Base-by-base conservation (phyloP, 2,329 filamentous ascomycete species). In the Fusarium humuli region DNA sequence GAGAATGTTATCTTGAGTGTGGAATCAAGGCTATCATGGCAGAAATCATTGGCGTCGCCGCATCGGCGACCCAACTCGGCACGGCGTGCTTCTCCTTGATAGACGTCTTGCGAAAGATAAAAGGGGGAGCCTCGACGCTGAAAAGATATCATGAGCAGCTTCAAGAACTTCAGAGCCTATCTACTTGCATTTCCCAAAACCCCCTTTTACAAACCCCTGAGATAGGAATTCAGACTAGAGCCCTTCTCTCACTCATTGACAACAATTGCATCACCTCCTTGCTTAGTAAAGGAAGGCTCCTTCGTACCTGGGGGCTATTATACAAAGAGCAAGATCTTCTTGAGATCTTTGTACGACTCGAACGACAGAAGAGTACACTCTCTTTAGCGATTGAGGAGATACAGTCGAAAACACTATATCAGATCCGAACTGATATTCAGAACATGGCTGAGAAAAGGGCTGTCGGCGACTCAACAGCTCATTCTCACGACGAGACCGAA, bases 401-500 rank as follows among this genome's bases (percentile, higher is more conserved):
- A 1, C 71, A 84, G 11, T 82, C 77, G 6, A 86, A 81, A 83
- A 79, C 85, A 0, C 68, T 73, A 0, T 64, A 84, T 40, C 67
- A 61, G 0, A 73, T 72, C 0, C 67, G 69, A 4, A 22, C 7
- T 0, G 63, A 73, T 0, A 62, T 73, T 0, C 29, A 42, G 0
- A 4, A 7, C 32, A 73, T 73, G 60, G 9, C 64, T 1, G 50
- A 30, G 1, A 44, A 44, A 22, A n/a, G n/a, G n/a, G n/a, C n/a
- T n/a, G n/a, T n/a, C n/a, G n/a, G n/a, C n/a, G n/a, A n/a, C n/a
- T n/a, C n/a, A n/a, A n/a, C n/a, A n/a, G n/a, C n/a, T n/a, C n/a
- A n/a, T n/a, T n/a, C n/a, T n/a, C n/a, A n/a, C n/a, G n/a, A n/a
- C n/a, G n/a, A n/a, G n/a, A n/a, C n/a, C n/a, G n/a, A n/a, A n/a